phyloP scores from a whole-genome alignment of 2,329 filamentous ascomycete genomes.

The Trichophaea hybrida region DNA sequence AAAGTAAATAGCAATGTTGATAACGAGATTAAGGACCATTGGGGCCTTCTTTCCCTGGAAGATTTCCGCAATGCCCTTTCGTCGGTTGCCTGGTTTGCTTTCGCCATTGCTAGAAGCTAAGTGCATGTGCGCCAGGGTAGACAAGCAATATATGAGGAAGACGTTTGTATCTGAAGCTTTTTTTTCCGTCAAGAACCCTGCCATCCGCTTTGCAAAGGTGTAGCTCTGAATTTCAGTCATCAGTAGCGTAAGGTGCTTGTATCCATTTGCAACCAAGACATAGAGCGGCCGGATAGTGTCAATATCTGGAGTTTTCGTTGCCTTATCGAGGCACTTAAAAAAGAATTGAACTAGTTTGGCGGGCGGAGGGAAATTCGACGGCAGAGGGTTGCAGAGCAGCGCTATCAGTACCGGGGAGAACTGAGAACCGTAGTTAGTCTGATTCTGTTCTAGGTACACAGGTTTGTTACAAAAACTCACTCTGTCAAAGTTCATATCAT shows the following conservation, averaged over 20 bases:
- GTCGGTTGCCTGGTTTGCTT: conserved; percentile 3
- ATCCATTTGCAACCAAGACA: conserved; percentile 22
- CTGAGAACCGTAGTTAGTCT: conserved; percentile 5
- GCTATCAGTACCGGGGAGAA: conserved; percentile 19
- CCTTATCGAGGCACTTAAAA: conserved; percentile 16
- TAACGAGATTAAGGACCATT: conserved; percentile 17
- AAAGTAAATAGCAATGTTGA: conserved; percentile 18
- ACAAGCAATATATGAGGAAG: conserved; percentile 14
- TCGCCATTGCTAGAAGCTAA: conserved; percentile 8
- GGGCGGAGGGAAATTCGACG: conserved; percentile 14
- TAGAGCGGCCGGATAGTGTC: conserved; percentile 19
- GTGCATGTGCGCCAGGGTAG: conserved; percentile 12
- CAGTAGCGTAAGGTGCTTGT: conserved; percentile 15
- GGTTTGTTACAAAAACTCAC: not conserved
- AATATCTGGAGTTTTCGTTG: conserved; percentile 12
- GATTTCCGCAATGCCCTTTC: conserved; percentile 11
- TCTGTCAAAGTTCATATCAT: conserved; percentile 22
- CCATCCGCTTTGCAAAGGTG: conserved; percentile 16
- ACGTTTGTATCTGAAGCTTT: conserved; percentile 8
- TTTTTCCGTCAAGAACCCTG: conserved; percentile 11
- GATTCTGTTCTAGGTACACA: too few relatives aligned
- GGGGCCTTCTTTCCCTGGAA: conserved; percentile 21
- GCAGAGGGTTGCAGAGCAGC: conserved; percentile 19
- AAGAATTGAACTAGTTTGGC: conserved; percentile 20
- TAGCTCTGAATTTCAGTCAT: conserved; percentile 14